Evolutionary conservation across 495 filamentous ascomycete species (phyloP), one percentile per base, ranked within the genome.

Genomic region (Coniosporium apollinis): DNA sequence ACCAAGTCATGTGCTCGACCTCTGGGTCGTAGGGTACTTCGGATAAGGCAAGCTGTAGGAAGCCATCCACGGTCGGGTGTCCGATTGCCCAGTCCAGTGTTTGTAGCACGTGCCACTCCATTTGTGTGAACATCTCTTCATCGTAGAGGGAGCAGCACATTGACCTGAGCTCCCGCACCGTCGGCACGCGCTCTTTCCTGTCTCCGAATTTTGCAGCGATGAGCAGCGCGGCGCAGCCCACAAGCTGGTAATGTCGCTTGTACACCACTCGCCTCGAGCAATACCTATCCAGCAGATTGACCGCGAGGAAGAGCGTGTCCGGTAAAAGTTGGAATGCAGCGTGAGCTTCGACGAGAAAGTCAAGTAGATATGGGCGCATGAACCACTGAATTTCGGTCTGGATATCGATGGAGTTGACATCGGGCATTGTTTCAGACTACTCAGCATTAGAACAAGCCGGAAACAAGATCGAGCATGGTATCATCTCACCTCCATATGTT

Each of bases 371-470:
- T 0, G 89, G 87, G 45, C 89, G 70, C 89, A 99, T 99, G 64
- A 86, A 94, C 91, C 91, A 99, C 52, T 94, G 83, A 37, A 99
- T 96, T 63, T 99, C 89, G 30, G 84, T 80, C 58, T 99, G 89
- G 55, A 96, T 92, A 47, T 99, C 89, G 55, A 99, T 99, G 13
- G 87, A 83, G 47, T 85, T 85, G 49, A 92, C 83, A 54, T 99
- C 91, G 20, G 89, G 84, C 44, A 94, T 62, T 22, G 91, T 96
- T 55, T 85, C 75, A 46, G 72, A 62, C 89, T 94, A 26, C 36
- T n/a, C 10, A 32, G 38, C 17, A 41, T 58, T 45, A 66, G 46
- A 28, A 41, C 30, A 31, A 18, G 36, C 38, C 37, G 29, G 34
- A 43, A 31, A 32, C n/a, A n/a, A n/a, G n/a, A n/a, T n/a, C n/a